A percentile compares a stretch with the other conserved stretches of the same genome.
These are phyloP conservation scores for Prosopis cineraria DNA, from an alignment of 306 rosid species.

Conservation along the genomic window DNA sequence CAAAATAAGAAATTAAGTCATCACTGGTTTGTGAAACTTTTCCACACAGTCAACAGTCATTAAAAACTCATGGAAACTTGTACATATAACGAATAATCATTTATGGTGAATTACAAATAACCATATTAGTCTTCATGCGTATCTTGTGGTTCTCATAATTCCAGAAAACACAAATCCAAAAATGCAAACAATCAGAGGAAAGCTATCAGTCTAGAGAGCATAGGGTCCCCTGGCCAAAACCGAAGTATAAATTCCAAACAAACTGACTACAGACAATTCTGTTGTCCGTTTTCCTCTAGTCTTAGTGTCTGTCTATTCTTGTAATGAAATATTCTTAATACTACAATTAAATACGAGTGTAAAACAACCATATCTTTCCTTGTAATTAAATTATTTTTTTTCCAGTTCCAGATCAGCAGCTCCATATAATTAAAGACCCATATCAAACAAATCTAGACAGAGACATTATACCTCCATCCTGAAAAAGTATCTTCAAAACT, in stretches of 20 bases:
- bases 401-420: not conserved
- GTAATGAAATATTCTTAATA: not conserved
- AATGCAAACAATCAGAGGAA: conserved; percentile 2
- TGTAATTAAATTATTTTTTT: too few relatives aligned
- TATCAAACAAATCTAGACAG: conserved; percentile 10
- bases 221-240: not conserved
- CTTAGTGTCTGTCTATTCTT: not conserved
- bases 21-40: not conserved
- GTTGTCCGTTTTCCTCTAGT: conserved; percentile 6
- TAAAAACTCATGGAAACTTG: conserved; percentile 11
- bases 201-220: not conserved
- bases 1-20: not conserved
- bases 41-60: not conserved
- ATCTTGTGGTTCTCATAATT: conserved; percentile 5
- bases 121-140: not conserved
- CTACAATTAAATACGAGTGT: too few relatives aligned
- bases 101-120: not conserved
- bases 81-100: not conserved
- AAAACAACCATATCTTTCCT: too few relatives aligned
- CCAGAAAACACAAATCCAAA: conserved; percentile 6
- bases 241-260: not conserved
- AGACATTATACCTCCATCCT: conserved; percentile 66
- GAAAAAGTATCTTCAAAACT: conserved; percentile 67
- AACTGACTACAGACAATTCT: not conserved
- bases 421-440: not conserved